Evolutionary conservation across 306 rosid species (phyloP), one percentile per base, ranked within the genome.

Genomic region (Rosa lucieae): DNA sequence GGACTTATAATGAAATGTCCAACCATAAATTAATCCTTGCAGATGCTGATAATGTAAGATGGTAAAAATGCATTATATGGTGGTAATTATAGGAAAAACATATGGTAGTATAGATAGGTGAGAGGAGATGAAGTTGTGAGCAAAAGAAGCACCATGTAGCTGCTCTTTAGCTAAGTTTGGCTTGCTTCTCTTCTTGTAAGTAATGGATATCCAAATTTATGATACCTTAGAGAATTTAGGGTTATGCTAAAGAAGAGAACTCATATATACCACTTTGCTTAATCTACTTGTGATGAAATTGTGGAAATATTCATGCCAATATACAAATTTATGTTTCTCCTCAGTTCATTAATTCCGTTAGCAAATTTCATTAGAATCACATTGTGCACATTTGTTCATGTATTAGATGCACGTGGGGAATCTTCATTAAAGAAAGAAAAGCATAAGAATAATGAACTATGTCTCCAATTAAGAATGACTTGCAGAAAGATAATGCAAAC

Each of bases 381-480:
- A 67, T n/a, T 67, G 26, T 10, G 12, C 49, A 67, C 49, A 39
- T 67, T 39, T 39, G 9, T 9, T 37, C 72, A 39, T 15, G 72
- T 67, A 17, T 67, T 67, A 17, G 47, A 67, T 67, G 17, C 72
- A 67, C 29, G 49, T 67, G 48, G 72, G 72, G 72, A 17, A 67
- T 67, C 72, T 67, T 67, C 29, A 9, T 4, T 67, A 67, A 67
- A 67, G 3, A 67, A 39, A 67, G 49, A 67, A 18, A 15, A 1
- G 26, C 32, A 20, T 67, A 67, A 37, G 49, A 39, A 67, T 67
- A 67, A 17, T 67, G 48, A 13, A 65, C 29, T 67, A 5, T 67
- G 26, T 9, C 47, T 15, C 48, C 5, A 39, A 67, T 67, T 65
- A 66, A 35, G 12, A 66, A 66, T 40, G 13, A 35, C 29, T 39